Percentiles rank a stretch among this genome's conserved stretches.
phyloP scores from a whole-genome alignment of 139 green algal genomes.

The Tetradesmus obliquus region DNA sequence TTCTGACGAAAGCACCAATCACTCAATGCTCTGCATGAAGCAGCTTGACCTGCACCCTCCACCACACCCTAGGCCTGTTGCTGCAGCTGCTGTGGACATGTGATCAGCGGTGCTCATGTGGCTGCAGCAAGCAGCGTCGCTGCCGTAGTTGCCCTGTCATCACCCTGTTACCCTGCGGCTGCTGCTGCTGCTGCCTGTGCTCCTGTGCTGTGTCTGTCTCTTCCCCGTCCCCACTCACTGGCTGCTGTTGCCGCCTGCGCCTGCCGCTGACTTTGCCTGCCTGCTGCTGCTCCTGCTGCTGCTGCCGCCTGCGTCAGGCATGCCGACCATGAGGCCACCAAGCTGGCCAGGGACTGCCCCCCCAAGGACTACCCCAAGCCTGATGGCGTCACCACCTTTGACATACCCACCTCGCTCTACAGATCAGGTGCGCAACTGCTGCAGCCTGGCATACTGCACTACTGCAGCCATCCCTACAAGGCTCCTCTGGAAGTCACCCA shows the following conservation, averaged over 20 bases:
- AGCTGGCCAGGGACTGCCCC: slow-evolving; percentile 55
- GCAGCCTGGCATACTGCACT: background rate
- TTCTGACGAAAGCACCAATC: too few relatives aligned
- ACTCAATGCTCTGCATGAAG: too few relatives aligned
- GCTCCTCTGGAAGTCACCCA: background rate
- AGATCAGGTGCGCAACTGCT: slow-evolving; percentile 57
- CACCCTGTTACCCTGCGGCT: background rate
- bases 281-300: background rate
- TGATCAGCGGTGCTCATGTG: too few relatives aligned
- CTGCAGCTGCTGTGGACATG: too few relatives aligned
- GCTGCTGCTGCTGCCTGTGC: background rate
- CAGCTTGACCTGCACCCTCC: too few relatives aligned
- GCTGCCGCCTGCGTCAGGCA: slow-evolving; percentile 38
- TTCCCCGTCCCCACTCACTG: too few relatives aligned
- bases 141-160: too few relatives aligned
- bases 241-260: background rate
- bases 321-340: slow-evolving; percentile 75
- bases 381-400: slow-evolving; percentile 91
- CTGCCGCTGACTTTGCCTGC: too few relatives aligned
- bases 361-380: slow-evolving; percentile 84
- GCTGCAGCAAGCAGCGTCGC: too few relatives aligned
- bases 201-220: background rate
- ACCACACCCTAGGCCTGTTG: too few relatives aligned
- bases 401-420: slow-evolving; percentile 88
- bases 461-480: background rate